Percentiles rank a stretch among this genome's conserved stretches.
These are phyloP conservation scores for Arachis hypogaea DNA, from an alignment of 306 rosid species.

Conservation along the genomic window DNA sequence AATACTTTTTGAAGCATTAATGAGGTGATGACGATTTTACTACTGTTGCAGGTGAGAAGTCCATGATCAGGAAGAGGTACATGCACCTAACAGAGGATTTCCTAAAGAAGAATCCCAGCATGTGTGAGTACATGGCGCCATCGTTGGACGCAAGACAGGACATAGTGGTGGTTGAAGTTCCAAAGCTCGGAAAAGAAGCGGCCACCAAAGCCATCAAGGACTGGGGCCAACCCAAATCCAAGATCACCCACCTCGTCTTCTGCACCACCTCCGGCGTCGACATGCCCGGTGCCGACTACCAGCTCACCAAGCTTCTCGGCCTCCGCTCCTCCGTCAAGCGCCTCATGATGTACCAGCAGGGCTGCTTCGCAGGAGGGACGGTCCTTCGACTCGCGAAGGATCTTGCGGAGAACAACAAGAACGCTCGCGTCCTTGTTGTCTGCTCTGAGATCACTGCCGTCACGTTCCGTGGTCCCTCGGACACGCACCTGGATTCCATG, in stretches of 20 bases:
- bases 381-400: slow-evolving; percentile 71
- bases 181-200: slow-evolving; percentile 62
- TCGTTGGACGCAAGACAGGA: slow-evolving; percentile 64
- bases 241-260: slow-evolving; percentile 62
- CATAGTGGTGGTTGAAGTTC: slow-evolving; percentile 63
- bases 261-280: slow-evolving; percentile 73
- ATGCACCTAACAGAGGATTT: slow-evolving; percentile 58
- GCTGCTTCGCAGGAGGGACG: slow-evolving; percentile 70
- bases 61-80: slow-evolving; percentile 65
- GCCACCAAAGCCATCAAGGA: slow-evolving; percentile 59
- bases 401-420: slow-evolving; percentile 64
- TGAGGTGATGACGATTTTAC: too few species aligned
- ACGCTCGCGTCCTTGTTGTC: slow-evolving; percentile 59
- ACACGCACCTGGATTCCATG: slow-evolving; percentile 54
- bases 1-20: too few species aligned
- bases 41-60: slow-evolving; percentile 54
- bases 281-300: slow-evolving; percentile 73
- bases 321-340: slow-evolving; percentile 65
- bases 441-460: slow-evolving; percentile 73
- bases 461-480: slow-evolving; percentile 67
- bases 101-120: slow-evolving; percentile 49
- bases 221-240: slow-evolving; percentile 75
- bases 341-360: slow-evolving; percentile 72
- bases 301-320: slow-evolving; percentile 62
- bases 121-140: slow-evolving; percentile 66